Percentiles rank a stretch among this genome's conserved stretches.
phyloP scores from a whole-genome alignment of 768 basidiomycete species.

The Tricholomella constricta region DNA sequence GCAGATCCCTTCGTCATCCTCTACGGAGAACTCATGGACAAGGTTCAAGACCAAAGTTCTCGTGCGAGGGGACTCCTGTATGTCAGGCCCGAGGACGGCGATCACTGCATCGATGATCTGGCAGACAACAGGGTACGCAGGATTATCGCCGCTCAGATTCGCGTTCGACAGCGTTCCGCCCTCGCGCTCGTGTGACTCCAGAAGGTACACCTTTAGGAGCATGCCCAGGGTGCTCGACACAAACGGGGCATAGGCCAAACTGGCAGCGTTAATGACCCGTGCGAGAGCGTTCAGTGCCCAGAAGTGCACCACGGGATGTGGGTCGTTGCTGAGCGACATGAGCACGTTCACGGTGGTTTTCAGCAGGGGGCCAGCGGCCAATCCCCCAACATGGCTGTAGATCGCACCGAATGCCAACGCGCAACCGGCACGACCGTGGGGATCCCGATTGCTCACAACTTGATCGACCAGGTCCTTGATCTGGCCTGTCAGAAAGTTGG shows the following conservation, averaged over 20 bases:
- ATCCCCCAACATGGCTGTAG: slow-evolving; percentile 87
- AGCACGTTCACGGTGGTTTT: slow-evolving; percentile 96
- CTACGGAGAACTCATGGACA: slow-evolving; percentile 81
- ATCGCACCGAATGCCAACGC: slow-evolving; percentile 91
- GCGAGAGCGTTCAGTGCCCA: slow-evolving; percentile 88
- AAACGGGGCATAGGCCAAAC: slow-evolving; percentile 87
- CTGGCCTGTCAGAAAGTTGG: slow-evolving; percentile 80
- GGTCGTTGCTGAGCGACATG: slow-evolving; percentile 93
- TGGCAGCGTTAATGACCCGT: slow-evolving; percentile 88
- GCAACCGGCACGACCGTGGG: slow-evolving; percentile 90
- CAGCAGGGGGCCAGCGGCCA: slow-evolving; percentile 91
- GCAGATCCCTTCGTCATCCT: slow-evolving; percentile 84
- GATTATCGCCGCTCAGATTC: slow-evolving; percentile 88
- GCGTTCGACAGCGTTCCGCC: slow-evolving; percentile 82
- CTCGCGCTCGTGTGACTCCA: slow-evolving; percentile 91
- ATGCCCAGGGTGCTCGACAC: slow-evolving; percentile 88
- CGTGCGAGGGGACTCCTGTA: slow-evolving; percentile 83
- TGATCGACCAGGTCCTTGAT: slow-evolving; percentile 91
- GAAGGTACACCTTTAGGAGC: slow-evolving; percentile 85
- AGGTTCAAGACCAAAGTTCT: slow-evolving; percentile 82
- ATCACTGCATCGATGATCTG: slow-evolving; percentile 92
- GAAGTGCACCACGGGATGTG: slow-evolving; percentile 95
- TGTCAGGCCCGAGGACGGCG: slow-evolving; percentile 91
- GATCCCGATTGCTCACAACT: slow-evolving; percentile 93
- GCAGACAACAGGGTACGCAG: slow-evolving; percentile 89